Evolutionary conservation across 2,329 filamentous ascomycete species (phyloP), one percentile per base, ranked within the genome.

Genomic region (Emmonsia crescens): DNA sequence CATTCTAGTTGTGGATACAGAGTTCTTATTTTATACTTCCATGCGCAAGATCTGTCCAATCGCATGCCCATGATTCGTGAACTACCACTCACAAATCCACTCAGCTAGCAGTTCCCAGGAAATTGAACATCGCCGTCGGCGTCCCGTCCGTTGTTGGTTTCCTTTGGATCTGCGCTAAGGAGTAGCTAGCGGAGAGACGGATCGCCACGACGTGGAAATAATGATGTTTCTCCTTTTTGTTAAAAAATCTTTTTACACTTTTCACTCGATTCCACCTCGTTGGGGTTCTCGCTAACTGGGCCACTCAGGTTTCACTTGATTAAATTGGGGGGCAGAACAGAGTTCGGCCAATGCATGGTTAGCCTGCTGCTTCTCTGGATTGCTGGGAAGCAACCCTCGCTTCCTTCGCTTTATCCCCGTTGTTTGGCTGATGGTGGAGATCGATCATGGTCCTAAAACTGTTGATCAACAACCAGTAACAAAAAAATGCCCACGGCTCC

Each of bases 151-250:
- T 56, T 49, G 61, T 60, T 63, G 59, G 61, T 57, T 52, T 42
- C 59, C 49, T 46, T 58, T 64, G 61, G 63, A 64, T 64, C 63
- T 64, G 63, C 63, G 61, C 63, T 64, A 64, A 61, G 54, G 29
- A 49, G 55, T 56, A 60, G 61, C 57, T 59, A 61, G 61, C 54
- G 59, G 57, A 57, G n/a, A 48, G 55, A 52, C 44, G 59, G 52
- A 64, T 49, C 46, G 49, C 36, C 33, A 61, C 61, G 36, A 29
- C 38, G 27, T 49, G 10, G 31, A 27, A n/a, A 19, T 8, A 21
- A 29, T 38, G 24, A 10, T 36, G 19, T 33, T 33, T 29, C 16
- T 29, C 27, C 27, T 31, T 60, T 54, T 38, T 58, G n/a, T n/a
- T n/a, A n/a, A n/a, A n/a, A n/a, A n/a, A 14, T 31, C 2, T 44